Base-by-base conservation (phyloP, 1,284 basidiomycete genomes). In the Leccinum angustisporum region DNA sequence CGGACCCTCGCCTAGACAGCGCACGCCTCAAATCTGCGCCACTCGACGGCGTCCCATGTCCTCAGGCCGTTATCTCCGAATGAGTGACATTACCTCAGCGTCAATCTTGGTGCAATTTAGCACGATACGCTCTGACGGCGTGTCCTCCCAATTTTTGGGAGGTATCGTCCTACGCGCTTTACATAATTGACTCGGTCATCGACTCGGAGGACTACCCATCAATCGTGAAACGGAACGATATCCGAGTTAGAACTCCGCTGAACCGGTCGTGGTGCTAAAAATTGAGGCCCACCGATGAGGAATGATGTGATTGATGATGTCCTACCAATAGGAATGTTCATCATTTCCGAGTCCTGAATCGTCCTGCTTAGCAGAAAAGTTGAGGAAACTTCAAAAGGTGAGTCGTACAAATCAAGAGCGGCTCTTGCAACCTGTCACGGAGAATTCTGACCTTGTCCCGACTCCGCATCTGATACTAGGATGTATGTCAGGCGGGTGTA, bases 41-140 rank as follows among this genome's bases (percentile, higher is more conserved):
- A 55, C 14, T 25, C 56, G 25, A 3, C 25, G 27, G 60, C 54
- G 54, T 53, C 61, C 14, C 21, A 30, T 40, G 5, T 14, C 13
- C 38, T 14, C 38, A 54, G 50, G 30, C 33, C 21, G 27, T 36
- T 31, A 48, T 57, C 27, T 52, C 63, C 60, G 13, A 54, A 54
- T 25, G 16, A 7, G 56, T 31, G 14, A 6, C 30, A n/a, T 16
- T 16, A 70, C 67, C 68, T 60, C 60, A 56, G 64, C 58, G 61
- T 61, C 59, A 68, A 61, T 70, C 66, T 70, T 46, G 51, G 11
- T 58, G 56, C 18, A 59, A 59, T 36, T n/a, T 52, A 52, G 33
- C 5, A 50, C 21, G 7, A 46, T 63, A 59, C 55, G 56, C 51
- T 61, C 52, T 57, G 59, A 31, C 51, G 27, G 50, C 50, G 50